Base-by-base conservation (phyloP, 257 asterid species). In the Primulina huaijiensis region DNA sequence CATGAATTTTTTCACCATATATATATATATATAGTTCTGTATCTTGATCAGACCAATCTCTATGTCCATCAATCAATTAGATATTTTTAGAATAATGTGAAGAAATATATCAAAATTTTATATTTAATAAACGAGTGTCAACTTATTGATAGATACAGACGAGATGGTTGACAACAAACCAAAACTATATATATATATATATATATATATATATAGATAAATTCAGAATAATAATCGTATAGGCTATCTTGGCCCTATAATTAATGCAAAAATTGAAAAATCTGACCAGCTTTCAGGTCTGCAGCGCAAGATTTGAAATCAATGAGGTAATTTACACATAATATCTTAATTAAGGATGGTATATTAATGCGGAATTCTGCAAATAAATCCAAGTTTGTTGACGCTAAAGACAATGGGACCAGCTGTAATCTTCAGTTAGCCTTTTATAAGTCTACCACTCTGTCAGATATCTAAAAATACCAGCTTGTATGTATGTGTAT, bases 341-440 rank as follows among this genome's bases (percentile, higher is more conserved):
- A 71, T 68, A 60, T 73, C 78, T 72, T 75, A 70, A 76, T 43
- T 67, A 50, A 50, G 56, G 72, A 62, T 75, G 74, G 5, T 30
- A 75, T 63, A 72, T 56, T 17, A 40, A 38, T 61, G 60, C 25
- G 57, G 64, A 78, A 82, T 76, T 74, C 79, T 74, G 76, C 77
- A 72, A 78, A 75, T 38, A 75, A 64, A 69, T 50, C 69, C 72
- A 43, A 46, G 50, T 76, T 77, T 75, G 76, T 79, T 73, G 77
- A 79, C 85, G 76, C 81, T 72, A 77, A 76, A 79, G 81, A 83
- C 83, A 82, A 78, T 70, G 78, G 83, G 84, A 79, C 89, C 92
- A 86, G 90, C 96, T 86, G 90, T 90, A 76, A 78, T 83, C 73
- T 82, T 83, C 95, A 77, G 81, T 83, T 79, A 67, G 67, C 79